Conservation (phyloP, 495 filamentous ascomycete genomes). For the Wilcoxina mikolae region DNA sequence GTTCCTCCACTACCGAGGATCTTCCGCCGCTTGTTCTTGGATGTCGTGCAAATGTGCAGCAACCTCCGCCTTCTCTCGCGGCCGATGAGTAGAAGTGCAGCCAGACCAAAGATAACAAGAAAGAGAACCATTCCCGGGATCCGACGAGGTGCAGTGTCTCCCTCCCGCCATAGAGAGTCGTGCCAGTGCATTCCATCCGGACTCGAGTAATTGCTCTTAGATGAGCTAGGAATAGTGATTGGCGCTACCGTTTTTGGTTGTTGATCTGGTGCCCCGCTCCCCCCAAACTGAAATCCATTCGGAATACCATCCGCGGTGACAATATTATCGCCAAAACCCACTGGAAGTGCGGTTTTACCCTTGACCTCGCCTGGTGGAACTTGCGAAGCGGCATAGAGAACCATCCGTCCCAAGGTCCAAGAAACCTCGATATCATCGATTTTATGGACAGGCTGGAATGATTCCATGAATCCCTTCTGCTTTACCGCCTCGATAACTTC, state of each 20-base stretch:
- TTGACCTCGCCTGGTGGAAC: constrained; percentile 48
- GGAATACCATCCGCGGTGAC: constrained; percentile 37
- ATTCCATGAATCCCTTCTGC: constrained; percentile 64
- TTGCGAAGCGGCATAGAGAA: constrained; percentile 89
- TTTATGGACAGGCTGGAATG: constrained; percentile 89
- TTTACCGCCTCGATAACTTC: constrained; percentile 47
- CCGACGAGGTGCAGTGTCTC: constrained; percentile 44
- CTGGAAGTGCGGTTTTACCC: constrained; percentile 40
- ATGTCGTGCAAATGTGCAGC: constrained; percentile 37
- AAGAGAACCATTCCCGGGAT: constrained; percentile 64
- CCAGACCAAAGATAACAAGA: constrained; percentile 50
- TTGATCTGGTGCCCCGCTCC: not conserved
- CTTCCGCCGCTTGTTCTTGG: constrained; percentile 37
- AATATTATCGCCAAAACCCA: constrained; percentile 80
- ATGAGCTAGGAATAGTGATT: not conserved
- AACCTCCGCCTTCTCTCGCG: constrained; percentile 56
- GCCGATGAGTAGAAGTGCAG: constrained; percentile 47
- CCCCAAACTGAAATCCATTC: constrained; percentile 53
- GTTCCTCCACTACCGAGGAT: constrained; percentile 38
- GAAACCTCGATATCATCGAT: constrained; percentile 87
- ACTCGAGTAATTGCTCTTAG: not conserved
- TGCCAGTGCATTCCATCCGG: constrained; percentile 46
- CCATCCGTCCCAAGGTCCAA: constrained; percentile 95
- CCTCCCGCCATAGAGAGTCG: constrained; percentile 47
- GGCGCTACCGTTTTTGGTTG: not conserved